Base-by-base conservation (phyloP, 2,329 filamentous ascomycete genomes). In the Monosporascus ibericus region DNA sequence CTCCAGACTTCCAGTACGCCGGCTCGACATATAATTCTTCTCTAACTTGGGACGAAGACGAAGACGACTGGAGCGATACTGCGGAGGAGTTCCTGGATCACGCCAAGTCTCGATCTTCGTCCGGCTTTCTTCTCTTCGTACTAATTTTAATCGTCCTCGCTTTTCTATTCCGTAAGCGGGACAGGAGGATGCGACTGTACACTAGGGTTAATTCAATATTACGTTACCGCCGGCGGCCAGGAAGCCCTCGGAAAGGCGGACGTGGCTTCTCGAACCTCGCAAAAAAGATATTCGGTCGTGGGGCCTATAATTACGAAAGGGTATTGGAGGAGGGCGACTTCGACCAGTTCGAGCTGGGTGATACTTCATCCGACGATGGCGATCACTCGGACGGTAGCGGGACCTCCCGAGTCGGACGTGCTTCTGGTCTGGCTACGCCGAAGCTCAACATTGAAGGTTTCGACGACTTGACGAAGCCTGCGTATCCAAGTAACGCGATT, bases 1-100 rank as follows among this genome's bases (percentile, higher is more conserved):
- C 90, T 0, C 65, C 75, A 4, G 90, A 96, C 66, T 99, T 96
- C 68, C 90, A 96, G 68, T 85, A 85, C 62, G 90, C 92, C 0
- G 87, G 87, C 9, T 86, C 84, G 5, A 74, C 68, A 51, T 76
- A 69, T 64, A 69, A 69, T 25, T 63, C 65, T 9, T 61, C 59
- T 18, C 53, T 58, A n/a, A 55, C 60, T n/a, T 46, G 20, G n/a
- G 63, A 62, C 6, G 64, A 69, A 5, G 70, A 73, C 38, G 70
- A 75, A 47, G 79, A 84, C 49, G 78, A 82, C 48, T 84, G 81
- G 75, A 70, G 70, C 22, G 73, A 78, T 48, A 66, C 70, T 1
- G 72, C 75, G 2, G 75, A 80, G 54, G 78, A 81, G 30, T 72
- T 95, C 6, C 81, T 92, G 48, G 76, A 82, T 55, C 78, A 81